These are phyloP conservation scores for Mucor piriformis DNA, from an alignment of 371 early-diverging fungal genomes.

Conservation along the genomic window DNA sequence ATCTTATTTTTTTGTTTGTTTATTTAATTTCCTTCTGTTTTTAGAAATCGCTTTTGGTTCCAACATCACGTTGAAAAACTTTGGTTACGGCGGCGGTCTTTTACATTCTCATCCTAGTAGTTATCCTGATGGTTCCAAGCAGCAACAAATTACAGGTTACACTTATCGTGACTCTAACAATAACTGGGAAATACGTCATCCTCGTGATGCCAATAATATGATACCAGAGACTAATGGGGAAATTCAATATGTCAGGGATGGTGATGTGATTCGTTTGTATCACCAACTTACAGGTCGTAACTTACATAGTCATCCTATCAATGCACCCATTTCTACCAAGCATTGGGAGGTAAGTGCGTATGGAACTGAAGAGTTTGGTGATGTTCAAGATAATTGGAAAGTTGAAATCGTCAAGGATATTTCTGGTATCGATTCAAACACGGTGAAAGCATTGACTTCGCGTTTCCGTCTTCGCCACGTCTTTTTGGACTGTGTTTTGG, in stretches of 20 bases:
- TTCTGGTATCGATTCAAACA: slow-evolving; percentile 31
- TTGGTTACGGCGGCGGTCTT: slow-evolving; percentile 86
- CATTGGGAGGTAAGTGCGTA: slow-evolving; percentile 90
- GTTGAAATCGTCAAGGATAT: slow-evolving; percentile 81
- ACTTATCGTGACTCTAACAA: slow-evolving; percentile 97
- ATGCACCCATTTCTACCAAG: slow-evolving; percentile 80
- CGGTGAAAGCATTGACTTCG: slow-evolving; percentile 78
- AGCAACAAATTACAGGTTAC: slow-evolving; percentile 68
- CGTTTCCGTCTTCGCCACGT: slow-evolving; percentile 86
- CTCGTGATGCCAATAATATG: slow-evolving; percentile 1
- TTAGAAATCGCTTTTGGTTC: slow-evolving; percentile 93
- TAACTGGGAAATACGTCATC: slow-evolving; percentile 77
- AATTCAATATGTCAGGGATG: slow-evolving; percentile 66
- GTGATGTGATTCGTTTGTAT: slow-evolving; percentile 80
- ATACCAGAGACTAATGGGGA: not conserved
- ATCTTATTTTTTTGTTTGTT: not conserved
- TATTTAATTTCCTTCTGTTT: not conserved
- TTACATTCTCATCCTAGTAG: slow-evolving; percentile 96
- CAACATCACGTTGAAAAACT: slow-evolving; percentile 86
- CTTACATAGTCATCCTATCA: slow-evolving; percentile 82
- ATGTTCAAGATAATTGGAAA: slow-evolving; percentile 88
- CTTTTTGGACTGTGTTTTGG: slow-evolving; percentile 77
- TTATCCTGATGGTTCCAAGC: slow-evolving; percentile 77
- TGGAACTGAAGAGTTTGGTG: slow-evolving; percentile 68
- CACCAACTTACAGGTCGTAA: slow-evolving; percentile 76